Evolutionary conservation across 306 rosid species (phyloP), one percentile per base, ranked within the genome.

Genomic region (Styphnolobium japonicum): DNA sequence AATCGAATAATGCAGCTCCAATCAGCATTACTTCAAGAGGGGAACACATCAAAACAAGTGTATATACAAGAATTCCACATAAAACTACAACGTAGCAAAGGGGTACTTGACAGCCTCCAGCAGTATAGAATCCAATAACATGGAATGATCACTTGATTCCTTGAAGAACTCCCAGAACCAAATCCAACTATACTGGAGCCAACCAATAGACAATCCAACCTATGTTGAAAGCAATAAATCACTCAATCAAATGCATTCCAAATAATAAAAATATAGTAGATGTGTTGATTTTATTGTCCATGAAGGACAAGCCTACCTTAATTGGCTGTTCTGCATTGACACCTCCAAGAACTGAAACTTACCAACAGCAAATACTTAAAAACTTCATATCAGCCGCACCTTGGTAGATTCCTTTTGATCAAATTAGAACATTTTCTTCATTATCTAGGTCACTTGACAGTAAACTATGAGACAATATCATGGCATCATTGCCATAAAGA

Each of bases 181-280:
- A 87, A 81, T 89, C 89, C 94, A 88, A 87, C 89, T 92, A 90
- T 79, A 89, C 80, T 87, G 89, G 87, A 87, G 78, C 80, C 78
- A 78, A 77, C 62, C 91, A 87, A 81, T 80, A 84, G 87, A 83
- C 75, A 82, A 87, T 87, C 88, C 95, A 84, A 94, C 98, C 98
- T 94, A 94, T 83, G 86, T 89, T 90, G 81, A 86, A 88, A 94
- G 90, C 88, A 94, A 88, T 82, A 88, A 76, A 92, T 64, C 90
- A 88, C 91, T 82, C 89, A 78, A 94, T 94, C 90, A 94, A 92
- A 87, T 88, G 88, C 56, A 85, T 83, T 86, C 82, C 83, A 71
- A 42, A 75, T 70, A 67, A 82, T 42, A 58, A 55, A 56, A 79
- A 81, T 81, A 71, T 70, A 81, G 83, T 75, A 82, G 29, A 79